A percentile compares a stretch with the other conserved stretches of the same genome.
Evolutionary conservation across 176 grass and related monocot species (phyloP).

Genomic region (Eleusine indica): DNA sequence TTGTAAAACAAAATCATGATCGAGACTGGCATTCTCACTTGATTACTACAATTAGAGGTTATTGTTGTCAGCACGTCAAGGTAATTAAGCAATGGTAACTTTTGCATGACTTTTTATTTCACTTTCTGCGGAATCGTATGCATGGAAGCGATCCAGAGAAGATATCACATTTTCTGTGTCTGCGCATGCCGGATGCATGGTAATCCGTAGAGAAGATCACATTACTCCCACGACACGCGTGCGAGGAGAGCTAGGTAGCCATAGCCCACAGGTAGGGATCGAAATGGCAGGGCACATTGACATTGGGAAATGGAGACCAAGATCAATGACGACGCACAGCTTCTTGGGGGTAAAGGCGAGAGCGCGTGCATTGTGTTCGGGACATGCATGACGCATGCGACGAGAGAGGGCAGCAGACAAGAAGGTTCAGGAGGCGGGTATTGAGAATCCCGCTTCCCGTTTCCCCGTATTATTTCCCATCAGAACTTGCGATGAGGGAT

Average conservation of each 20-base stretch:
- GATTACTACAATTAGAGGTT: neutral
- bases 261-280: slow-evolving; percentile 42
- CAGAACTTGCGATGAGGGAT: neutral
- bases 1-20: neutral
- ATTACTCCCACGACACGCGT: neutral
- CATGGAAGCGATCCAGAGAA: neutral
- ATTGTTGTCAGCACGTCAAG: neutral
- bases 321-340: neutral
- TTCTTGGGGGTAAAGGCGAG: slow-evolving; percentile 1
- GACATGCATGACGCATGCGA: slow-evolving; percentile 13
- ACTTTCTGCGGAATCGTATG: neutral
- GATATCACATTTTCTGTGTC: neutral
- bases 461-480: slow-evolving; percentile 30
- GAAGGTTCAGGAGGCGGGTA: slow-evolving; percentile 45
- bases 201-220: slow-evolving; percentile 30
- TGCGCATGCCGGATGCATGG: slow-evolving; percentile 33
- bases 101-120: neutral
- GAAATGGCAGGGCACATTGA: slow-evolving; percentile 49
- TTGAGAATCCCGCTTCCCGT: slow-evolving; percentile 51
- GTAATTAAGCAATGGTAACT: neutral
- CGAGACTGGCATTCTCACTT: neutral
- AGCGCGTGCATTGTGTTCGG: neutral
- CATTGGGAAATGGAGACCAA: slow-evolving; percentile 42
- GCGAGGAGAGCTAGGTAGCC: slow-evolving; percentile 12
- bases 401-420: slow-evolving; percentile 43